Base-by-base conservation (phyloP, 495 filamentous ascomycete genomes). In the Penicillium atrosanguineum region DNA sequence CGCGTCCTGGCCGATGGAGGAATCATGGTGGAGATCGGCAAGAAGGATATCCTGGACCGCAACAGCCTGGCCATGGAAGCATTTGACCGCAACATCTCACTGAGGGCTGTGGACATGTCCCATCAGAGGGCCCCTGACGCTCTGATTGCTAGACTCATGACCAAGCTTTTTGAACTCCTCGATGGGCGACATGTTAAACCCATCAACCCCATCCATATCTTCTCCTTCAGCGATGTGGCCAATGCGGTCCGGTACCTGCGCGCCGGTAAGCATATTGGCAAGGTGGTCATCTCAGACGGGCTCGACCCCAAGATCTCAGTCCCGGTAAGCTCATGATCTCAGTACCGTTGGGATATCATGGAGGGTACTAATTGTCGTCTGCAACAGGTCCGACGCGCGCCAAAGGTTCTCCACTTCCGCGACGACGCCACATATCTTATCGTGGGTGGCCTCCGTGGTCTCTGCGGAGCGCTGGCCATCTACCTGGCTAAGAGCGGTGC, bases 181-280 rank as follows among this genome's bases (percentile, higher is more conserved):
- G 19, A 34, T 0, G 53, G 25, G 0, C 59, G 69, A 7, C 63
- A 75, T 7, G 57, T 79, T 16, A 59, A 59, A 26, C 69, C 75
- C 0, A 73, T 80, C 44, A 15, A 44, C 5, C 64, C 65, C 0
- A 55, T 65, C 20, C 66, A 50, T 5, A 53, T 50, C 4, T 73
- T 65, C 46, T 25, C 19, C 0, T 58, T 65, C 43, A 46, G 49
- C 8, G 29, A 63, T 0, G 52, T 65, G 0, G 26, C 43, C 3
- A 47, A 53, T 6, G 71, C 72, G 0, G 63, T 77, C 23, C 25
- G 50, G 0, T 65, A 58, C 41, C 69, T 82, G 48, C 70, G 69
- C 4, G 28, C 47, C 14, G 76, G 71, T 8, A 46, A 57, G 0
- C 75, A 77, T 43, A 68, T 76, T 6, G 78, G 78, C 5, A 82